Conservation (phyloP, 495 filamentous ascomycete species). For the Clohesyomyces aquaticus region DNA sequence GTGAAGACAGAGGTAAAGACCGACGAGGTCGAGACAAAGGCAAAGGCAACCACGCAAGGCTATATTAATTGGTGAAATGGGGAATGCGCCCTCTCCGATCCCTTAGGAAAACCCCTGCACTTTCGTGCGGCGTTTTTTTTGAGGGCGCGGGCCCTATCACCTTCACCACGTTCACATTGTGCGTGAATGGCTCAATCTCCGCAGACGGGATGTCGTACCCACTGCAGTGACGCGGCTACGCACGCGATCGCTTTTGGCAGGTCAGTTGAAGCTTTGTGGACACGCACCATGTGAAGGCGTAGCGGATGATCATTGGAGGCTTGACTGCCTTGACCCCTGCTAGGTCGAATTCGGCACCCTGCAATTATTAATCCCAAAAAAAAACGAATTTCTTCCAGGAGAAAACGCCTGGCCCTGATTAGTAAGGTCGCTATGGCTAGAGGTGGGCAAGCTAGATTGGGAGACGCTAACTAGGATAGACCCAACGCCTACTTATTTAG, state of each 20-base stretch:
- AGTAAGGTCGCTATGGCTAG: no score
- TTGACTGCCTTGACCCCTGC: neutral
- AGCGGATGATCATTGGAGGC: neutral
- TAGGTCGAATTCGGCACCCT: neutral
- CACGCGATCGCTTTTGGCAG: neutral
- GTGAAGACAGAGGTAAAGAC: neutral
- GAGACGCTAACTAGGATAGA: no score
- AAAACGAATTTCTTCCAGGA: no score
- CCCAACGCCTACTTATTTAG: no score
- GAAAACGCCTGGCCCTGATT: no score
- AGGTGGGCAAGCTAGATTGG: no score
- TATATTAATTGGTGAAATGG: neutral
- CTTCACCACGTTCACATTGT: neutral
- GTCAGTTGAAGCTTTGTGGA: neutral
- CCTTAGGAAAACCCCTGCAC: no score
- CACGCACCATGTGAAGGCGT: neutral
- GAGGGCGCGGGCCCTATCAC: neutral
- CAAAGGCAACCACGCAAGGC: neutral
- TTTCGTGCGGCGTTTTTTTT: no score
- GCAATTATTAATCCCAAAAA: no score
- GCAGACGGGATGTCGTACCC: neutral
- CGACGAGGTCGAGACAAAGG: neutral
- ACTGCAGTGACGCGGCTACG: neutral
- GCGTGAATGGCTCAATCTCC: neutral
- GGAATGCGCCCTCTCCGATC: no score